Percentiles rank a stretch among this genome's conserved stretches.
Evolutionary conservation across 352 stramenopile species (phyloP).

Genomic region (Elongisporangium anandrum): DNA sequence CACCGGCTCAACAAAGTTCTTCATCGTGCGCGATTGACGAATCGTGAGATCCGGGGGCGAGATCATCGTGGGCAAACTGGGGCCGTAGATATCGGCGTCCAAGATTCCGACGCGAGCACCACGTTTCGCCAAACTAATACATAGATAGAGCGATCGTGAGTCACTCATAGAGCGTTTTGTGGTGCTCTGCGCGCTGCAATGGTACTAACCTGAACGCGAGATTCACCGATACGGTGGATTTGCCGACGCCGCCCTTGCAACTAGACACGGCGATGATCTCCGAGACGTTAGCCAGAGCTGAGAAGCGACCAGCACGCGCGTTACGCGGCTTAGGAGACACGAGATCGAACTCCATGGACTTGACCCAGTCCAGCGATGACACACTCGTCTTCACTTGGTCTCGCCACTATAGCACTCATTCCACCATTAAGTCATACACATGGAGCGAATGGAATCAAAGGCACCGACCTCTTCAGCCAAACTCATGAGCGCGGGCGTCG

Average conservation of each 20-base stretch:
- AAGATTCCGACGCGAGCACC: slow-evolving; percentile 96
- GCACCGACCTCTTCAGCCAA: slow-evolving; percentile 55
- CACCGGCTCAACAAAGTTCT: slow-evolving; percentile 80
- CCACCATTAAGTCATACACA: too few species aligned
- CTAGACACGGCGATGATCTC: slow-evolving; percentile 90
- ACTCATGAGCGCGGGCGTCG: slow-evolving; percentile 63
- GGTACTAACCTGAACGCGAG: slow-evolving; percentile 91
- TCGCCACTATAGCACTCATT: slow-evolving; percentile 51
- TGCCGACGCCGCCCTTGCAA: slow-evolving; percentile 98
- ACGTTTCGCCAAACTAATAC: slow-evolving; percentile 84
- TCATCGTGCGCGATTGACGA: slow-evolving; percentile 55
- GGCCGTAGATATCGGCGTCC: slow-evolving; percentile 99
- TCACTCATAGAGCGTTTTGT: not conserved
- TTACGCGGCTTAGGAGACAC: slow-evolving; percentile 59
- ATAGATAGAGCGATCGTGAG: not conserved
- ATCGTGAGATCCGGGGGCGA: slow-evolving; percentile 65
- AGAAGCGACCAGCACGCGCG: slow-evolving; percentile 64
- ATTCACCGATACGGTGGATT: slow-evolving; percentile 99
- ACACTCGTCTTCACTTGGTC: slow-evolving; percentile 45
- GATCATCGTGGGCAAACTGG: slow-evolving; percentile 97
- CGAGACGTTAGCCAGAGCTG: slow-evolving; percentile 70
- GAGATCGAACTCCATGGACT: slow-evolving; percentile 59
- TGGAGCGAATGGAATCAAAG: not conserved
- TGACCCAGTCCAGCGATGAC: slow-evolving; percentile 69
- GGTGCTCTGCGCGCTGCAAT: not conserved